Evolutionary conservation across 192 early-diverging fungal genomes (phyloP), one percentile per base, ranked within the genome.

Genomic region (Diversispora epigaea): DNA sequence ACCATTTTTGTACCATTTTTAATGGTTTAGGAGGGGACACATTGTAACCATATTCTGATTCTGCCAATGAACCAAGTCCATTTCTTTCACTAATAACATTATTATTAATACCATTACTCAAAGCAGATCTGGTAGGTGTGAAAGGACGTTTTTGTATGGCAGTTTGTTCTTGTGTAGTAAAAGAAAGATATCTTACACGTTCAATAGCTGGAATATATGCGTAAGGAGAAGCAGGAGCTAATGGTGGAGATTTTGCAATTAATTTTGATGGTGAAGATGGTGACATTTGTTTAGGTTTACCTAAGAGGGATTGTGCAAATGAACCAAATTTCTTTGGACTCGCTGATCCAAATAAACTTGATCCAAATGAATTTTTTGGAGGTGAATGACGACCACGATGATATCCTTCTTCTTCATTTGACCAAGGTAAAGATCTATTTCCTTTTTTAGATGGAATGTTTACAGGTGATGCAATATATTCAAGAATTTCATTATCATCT

Each of bases 151-250:
- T 63, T 74, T 74, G 72, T 60, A 74, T 47, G 3, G 44, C 43
- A 10, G 22, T 60, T 58, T 74, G 72, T 63, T 74, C 49, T 40
- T 74, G 72, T 6, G 72, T 74, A 64, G 72, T 11, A 54, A 83
- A 83, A 11, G 82, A 76, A 14, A 80, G 78, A 44, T 83, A 83
- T 10, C 82, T 67, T 0, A 83, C 82, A 73, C 82, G 77, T 64
- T 83, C 82, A 3, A 83, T 78, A 17, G 82, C 82, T 22, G 82
- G 82, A 49, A 83, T 80, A 61, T 83, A 83, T 1, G 79, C 82
- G n/a, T 80, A 76, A 3, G 82, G 82, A 41, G 75, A 46, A 15
- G 82, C 82, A 39, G 82, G 82, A 45, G 79, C 82, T 12, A 83
- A 44, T 44, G 79, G 73, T 0, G 79, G 79, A 4, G 79, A 80